These are phyloP conservation scores for Cinnamomum chago DNA, from an alignment of 164 flowering plant species.

Conservation along the genomic window DNA sequence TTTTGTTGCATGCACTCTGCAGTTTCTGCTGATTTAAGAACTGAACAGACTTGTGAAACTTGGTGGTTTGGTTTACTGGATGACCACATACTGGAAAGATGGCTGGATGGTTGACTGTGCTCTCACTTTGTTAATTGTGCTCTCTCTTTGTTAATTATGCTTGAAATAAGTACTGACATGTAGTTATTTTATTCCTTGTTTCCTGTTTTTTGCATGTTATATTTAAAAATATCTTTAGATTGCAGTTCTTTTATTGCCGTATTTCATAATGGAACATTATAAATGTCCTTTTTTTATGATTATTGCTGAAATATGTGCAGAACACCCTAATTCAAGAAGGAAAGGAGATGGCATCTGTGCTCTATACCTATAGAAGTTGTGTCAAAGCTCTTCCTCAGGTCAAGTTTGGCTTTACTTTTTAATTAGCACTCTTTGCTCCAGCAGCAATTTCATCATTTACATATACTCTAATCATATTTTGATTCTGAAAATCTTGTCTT, in stretches of 20 bases:
- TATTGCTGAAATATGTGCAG: slow-evolving; percentile 41
- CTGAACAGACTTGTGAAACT: neutral
- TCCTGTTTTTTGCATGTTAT: neutral
- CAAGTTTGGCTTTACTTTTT: slow-evolving; percentile 11
- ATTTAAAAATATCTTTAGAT: neutral
- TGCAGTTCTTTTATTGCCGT: neutral
- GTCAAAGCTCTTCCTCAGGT: slow-evolving; percentile 99
- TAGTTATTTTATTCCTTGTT: neutral
- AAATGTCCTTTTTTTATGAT: slow-evolving; percentile 2
- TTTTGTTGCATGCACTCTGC: too few relatives aligned
- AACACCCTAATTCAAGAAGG: slow-evolving; percentile 83
- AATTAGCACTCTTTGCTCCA: neutral
- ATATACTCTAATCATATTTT: neutral
- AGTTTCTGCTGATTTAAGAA: neutral
- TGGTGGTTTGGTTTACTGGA: neutral
- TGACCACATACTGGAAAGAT: neutral
- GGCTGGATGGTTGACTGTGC: neutral
- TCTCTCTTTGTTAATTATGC: neutral
- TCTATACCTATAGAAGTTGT: slow-evolving; percentile 95
- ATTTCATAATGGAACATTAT: neutral
- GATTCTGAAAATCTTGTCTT: neutral
- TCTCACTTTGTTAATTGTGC: too few relatives aligned
- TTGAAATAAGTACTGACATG: neutral
- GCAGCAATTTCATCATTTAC: neutral
- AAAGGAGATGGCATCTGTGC: slow-evolving; percentile 93